Evolutionary conservation across 192 early-diverging fungal genomes (phyloP).

Genomic region (Coemansia pectinata): DNA sequence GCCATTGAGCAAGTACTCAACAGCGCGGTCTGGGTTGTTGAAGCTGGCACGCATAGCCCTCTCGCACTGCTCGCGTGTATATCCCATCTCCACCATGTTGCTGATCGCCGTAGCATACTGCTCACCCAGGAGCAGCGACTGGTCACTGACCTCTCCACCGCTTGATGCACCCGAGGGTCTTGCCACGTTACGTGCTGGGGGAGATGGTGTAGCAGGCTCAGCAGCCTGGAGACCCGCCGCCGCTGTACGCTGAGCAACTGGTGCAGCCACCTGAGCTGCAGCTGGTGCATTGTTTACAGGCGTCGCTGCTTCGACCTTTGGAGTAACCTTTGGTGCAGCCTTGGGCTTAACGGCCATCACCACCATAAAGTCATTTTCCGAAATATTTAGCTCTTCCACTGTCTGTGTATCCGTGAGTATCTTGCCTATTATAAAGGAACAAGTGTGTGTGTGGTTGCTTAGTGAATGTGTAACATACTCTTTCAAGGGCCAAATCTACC

Average conservation of each 20-base stretch:
- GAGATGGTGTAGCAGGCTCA: constrained; percentile 50
- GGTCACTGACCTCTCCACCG: constrained; percentile 52
- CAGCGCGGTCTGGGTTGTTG: constrained; percentile 96
- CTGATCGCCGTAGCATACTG: constrained; percentile 79
- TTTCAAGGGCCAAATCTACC: too few relatives aligned
- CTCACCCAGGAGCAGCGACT: constrained; percentile 59
- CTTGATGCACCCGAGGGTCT: background rate
- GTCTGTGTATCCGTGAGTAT: constrained; percentile 79
- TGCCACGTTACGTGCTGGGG: constrained; percentile 40
- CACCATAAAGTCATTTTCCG: constrained; percentile 93
- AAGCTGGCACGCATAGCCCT: constrained; percentile 94
- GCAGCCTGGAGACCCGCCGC: constrained; percentile 32
- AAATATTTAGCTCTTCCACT: constrained; percentile 73
- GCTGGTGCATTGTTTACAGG: constrained; percentile 38
- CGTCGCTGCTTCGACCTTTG: constrained; percentile 28
- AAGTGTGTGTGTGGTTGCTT: constrained; percentile 46
- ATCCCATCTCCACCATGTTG: constrained; percentile 97
- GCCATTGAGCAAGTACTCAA: constrained; percentile 87
- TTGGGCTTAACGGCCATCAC: constrained; percentile 87
- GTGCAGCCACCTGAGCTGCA: constrained; percentile 39
- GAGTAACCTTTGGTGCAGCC: constrained; percentile 28
- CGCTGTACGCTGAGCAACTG: constrained; percentile 41
- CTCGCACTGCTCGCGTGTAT: constrained; percentile 80
- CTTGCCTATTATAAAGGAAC: constrained; percentile 58
- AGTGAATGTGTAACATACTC: background rate